phyloP scores from a whole-genome alignment of 2,329 filamentous ascomycete species.

The Graphiopsis chlorocephala region DNA sequence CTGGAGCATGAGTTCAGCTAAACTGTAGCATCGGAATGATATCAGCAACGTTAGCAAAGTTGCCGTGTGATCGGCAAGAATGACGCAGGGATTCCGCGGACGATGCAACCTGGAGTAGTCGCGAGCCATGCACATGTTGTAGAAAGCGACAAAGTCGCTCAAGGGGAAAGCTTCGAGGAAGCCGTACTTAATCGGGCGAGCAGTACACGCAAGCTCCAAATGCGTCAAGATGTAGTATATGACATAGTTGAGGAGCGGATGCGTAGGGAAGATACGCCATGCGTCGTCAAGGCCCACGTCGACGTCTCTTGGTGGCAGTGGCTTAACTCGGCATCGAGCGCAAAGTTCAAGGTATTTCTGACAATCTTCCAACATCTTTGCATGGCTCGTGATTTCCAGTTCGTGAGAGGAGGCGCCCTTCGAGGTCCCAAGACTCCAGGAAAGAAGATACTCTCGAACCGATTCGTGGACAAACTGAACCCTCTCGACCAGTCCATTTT shows the following conservation, averaged over 20 bases:
- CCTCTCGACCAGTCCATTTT: slow-evolving; percentile 12
- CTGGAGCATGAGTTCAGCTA: too few species aligned
- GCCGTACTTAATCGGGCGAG: neutral
- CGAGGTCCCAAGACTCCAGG: neutral
- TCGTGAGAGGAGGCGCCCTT: neutral
- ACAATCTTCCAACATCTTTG: neutral
- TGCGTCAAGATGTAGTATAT: neutral
- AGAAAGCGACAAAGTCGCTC: neutral
- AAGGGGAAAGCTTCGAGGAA: neutral
- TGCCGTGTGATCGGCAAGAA: too few species aligned
- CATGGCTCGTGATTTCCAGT: neutral
- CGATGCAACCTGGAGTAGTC: too few species aligned
- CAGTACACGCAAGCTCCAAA: neutral
- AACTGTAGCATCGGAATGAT: too few species aligned
- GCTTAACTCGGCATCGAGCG: too few species aligned
- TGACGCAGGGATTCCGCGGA: too few species aligned
- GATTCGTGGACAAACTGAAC: slow-evolving; percentile 58
- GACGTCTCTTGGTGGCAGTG: neutral
- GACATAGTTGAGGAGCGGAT: neutral
- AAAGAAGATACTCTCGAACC: slow-evolving; percentile 27
- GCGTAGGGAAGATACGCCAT: too few species aligned
- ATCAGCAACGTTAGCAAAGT: too few species aligned
- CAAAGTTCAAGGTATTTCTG: neutral
- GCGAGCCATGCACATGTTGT: too few species aligned
- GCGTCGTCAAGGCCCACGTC: too few species aligned